phyloP scores from a whole-genome alignment of 1,139 yeast species.

The Pneumocystis murina region DNA sequence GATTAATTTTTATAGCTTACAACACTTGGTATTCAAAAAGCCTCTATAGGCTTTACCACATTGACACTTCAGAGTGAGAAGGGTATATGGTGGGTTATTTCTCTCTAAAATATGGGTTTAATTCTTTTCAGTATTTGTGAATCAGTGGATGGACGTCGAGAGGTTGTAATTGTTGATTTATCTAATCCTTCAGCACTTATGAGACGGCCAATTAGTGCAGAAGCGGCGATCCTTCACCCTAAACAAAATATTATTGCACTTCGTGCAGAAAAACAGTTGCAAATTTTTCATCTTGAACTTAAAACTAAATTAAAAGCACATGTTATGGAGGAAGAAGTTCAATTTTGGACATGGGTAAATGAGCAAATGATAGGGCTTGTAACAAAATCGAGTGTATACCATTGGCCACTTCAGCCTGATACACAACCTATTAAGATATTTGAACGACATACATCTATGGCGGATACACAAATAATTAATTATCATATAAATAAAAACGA shows the following conservation, averaged over 20 bases:
- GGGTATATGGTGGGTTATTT: slow-evolving; percentile 42
- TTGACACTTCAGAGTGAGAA: slow-evolving; percentile 88
- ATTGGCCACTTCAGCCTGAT: slow-evolving; percentile 70
- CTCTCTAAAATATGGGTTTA: neutral
- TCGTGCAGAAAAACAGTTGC: slow-evolving; percentile 67
- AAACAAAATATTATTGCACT: slow-evolving; percentile 72
- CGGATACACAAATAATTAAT: slow-evolving; percentile 79
- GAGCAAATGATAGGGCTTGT: slow-evolving; percentile 65
- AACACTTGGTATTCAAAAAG: slow-evolving; percentile 66
- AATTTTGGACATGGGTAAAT: slow-evolving; percentile 90
- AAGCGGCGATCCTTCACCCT: slow-evolving; percentile 95
- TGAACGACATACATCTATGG: slow-evolving; percentile 66
- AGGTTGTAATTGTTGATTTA: slow-evolving; percentile 80
- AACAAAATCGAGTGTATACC: slow-evolving; percentile 58
- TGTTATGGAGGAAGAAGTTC: slow-evolving; percentile 75
- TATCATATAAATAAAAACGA: slow-evolving; percentile 67
- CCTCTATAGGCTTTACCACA: slow-evolving; percentile 78
- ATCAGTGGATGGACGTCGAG: slow-evolving; percentile 57
- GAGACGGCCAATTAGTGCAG: slow-evolving; percentile 92
- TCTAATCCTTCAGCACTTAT: slow-evolving; percentile 30
- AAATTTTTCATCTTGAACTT: slow-evolving; percentile 68
- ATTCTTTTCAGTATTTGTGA: slow-evolving; percentile 52
- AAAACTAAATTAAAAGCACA: slow-evolving; percentile 83
- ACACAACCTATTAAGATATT: slow-evolving; percentile 67
- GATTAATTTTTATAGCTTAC: slow-evolving; percentile 36